Evolutionary conservation across 768 basidiomycete genomes (phyloP).

Genomic region (Boletellus emodensis): DNA sequence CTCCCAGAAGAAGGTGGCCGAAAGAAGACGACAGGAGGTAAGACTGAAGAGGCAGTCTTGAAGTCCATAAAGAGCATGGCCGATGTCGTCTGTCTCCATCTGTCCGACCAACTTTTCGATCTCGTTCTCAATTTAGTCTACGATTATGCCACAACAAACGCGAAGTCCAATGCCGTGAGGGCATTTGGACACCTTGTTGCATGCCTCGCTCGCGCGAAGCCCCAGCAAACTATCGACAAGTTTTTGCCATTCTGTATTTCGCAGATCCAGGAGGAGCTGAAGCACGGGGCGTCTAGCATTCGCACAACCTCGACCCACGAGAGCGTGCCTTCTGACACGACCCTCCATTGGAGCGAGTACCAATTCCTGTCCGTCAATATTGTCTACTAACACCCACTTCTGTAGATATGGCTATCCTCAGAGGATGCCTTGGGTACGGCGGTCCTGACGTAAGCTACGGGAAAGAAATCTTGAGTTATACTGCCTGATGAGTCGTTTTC

Average conservation of each 20-base stretch:
- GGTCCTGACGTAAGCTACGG: slow-evolving; percentile 50
- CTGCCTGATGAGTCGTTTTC: slow-evolving; percentile 4
- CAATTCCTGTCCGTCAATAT: neutral
- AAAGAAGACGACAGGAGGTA: slow-evolving; percentile 81
- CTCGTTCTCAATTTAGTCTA: slow-evolving; percentile 79
- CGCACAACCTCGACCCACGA: slow-evolving; percentile 74
- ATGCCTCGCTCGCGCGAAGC: slow-evolving; percentile 75
- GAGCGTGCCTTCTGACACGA: slow-evolving; percentile 79
- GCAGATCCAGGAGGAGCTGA: slow-evolving; percentile 82
- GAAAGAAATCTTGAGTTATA: neutral
- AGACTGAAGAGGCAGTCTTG: slow-evolving; percentile 67
- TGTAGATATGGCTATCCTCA: slow-evolving; percentile 74
- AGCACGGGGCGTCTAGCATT: slow-evolving; percentile 83
- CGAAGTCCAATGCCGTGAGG: slow-evolving; percentile 85
- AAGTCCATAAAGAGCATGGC: slow-evolving; percentile 77
- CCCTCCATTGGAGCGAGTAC: slow-evolving; percentile 85
- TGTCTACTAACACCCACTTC: neutral
- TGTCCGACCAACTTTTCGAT: slow-evolving; percentile 65
- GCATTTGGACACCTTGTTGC: slow-evolving; percentile 87
- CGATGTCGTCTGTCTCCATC: slow-evolving; percentile 76
- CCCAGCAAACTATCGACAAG: slow-evolving; percentile 70
- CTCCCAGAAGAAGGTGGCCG: slow-evolving; percentile 93
- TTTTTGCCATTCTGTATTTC: slow-evolving; percentile 74
- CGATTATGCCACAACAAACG: slow-evolving; percentile 86
- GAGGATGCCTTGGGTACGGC: slow-evolving; percentile 77